Evolutionary conservation across 208 protist species (phyloP).

Genomic region (Acanthamoeba lenticulata): DNA sequence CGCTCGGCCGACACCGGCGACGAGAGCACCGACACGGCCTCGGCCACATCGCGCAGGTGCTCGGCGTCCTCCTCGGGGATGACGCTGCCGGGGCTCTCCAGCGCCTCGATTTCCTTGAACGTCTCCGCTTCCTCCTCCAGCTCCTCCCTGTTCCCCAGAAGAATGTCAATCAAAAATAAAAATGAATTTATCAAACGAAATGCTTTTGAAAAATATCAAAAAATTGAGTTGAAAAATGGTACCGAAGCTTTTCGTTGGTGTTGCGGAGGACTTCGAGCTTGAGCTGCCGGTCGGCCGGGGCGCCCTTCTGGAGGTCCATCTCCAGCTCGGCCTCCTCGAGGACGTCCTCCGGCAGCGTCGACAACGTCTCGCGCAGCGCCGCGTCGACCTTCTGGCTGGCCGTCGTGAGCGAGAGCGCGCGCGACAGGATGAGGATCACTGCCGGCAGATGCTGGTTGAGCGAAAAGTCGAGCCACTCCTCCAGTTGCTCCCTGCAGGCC

Average conservation of each 20-base stretch:
- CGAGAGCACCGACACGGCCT: slow-evolving; percentile 27
- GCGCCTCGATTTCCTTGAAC: slow-evolving; percentile 48
- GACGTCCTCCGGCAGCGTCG: slow-evolving; percentile 46
- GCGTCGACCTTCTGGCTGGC: background rate
- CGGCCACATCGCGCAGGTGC: slow-evolving; percentile 36
- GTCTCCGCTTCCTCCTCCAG: slow-evolving; percentile 31
- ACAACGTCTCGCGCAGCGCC: slow-evolving; percentile 51
- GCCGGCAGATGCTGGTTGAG: slow-evolving; percentile 75
- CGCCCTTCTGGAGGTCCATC: background rate
- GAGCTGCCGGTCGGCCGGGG: slow-evolving; percentile 26
- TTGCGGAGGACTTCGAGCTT: slow-evolving; percentile 33
- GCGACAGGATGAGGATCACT: slow-evolving; percentile 76
- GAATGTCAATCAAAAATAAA: background rate
- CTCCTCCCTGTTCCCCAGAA: slow-evolving; percentile 30
- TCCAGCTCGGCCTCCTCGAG: slow-evolving; percentile 66
- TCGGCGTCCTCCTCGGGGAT: slow-evolving; percentile 49
- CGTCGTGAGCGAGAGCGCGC: slow-evolving; percentile 73
- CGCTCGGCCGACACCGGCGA: slow-evolving; percentile 46
- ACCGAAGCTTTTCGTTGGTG: slow-evolving; percentile 43
- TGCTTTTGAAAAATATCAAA: background rate
- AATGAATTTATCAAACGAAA: background rate
- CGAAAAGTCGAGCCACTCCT: slow-evolving; percentile 81
- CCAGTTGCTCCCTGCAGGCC: slow-evolving; percentile 36
- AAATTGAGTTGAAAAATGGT: background rate
- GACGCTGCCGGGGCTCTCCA: slow-evolving; percentile 48